These are phyloP conservation scores for Hyaloscypha bicolor DNA, from an alignment of 495 filamentous ascomycete genomes.

Conservation along the genomic window DNA sequence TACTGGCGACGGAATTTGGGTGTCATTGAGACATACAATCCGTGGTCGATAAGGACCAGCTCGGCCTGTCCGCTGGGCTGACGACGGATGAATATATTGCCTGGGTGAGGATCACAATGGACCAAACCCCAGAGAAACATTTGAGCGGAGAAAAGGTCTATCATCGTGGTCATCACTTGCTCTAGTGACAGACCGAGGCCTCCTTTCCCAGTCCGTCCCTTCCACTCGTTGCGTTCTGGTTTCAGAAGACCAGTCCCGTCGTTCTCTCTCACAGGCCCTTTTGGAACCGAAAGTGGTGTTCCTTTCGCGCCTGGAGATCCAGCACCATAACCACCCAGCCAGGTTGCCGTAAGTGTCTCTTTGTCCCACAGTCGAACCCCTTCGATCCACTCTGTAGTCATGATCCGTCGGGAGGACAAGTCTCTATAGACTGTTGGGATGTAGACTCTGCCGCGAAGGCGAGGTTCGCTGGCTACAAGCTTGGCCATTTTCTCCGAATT, in stretches of 20 bases:
- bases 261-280: slow-evolving; percentile 46
- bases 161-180: slow-evolving; percentile 93
- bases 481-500: slow-evolving; percentile 84
- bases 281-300: slow-evolving; percentile 58
- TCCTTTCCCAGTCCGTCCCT: slow-evolving; percentile 65
- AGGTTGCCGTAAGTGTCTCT: slow-evolving; percentile 67
- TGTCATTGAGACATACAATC: slow-evolving; percentile 89
- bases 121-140: slow-evolving; percentile 96
- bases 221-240: slow-evolving; percentile 79
- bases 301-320: slow-evolving; percentile 80
- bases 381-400: slow-evolving; percentile 98
- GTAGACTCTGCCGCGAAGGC: slow-evolving; percentile 78
- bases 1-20: slow-evolving; percentile 88
- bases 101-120: slow-evolving; percentile 95
- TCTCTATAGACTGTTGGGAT: slow-evolving; percentile 84
- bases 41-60: slow-evolving; percentile 94
- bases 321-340: slow-evolving; percentile 73
- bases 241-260: slow-evolving; percentile 59
- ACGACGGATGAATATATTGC: slow-evolving; percentile 94
- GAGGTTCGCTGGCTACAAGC: slow-evolving; percentile 75
- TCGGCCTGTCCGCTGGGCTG: slow-evolving; percentile 80
- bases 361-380: slow-evolving; percentile 92
- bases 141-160: slow-evolving; percentile 91
- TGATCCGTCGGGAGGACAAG: slow-evolving; percentile 78
- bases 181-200: slow-evolving; percentile 81